Evolutionary conservation across 768 basidiomycete species (phyloP).

Genomic region (Tephrocybe sp.): DNA sequence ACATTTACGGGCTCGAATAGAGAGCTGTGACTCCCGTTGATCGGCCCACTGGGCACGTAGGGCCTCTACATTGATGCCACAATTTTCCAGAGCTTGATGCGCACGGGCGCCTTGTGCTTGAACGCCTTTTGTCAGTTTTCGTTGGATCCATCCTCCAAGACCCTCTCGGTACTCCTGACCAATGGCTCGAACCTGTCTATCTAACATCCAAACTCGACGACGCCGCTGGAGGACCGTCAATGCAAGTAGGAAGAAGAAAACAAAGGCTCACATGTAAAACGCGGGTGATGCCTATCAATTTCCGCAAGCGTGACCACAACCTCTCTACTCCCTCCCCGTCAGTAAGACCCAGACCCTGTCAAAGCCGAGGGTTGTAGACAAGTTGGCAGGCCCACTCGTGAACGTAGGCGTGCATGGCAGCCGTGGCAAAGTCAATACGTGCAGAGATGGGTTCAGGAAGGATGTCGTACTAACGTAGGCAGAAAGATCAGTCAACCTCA

Average conservation of each 20-base stretch:
- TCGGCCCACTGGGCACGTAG: neutral
- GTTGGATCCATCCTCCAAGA: no score
- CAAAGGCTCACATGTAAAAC: conserved; percentile 27
- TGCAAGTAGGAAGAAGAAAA: neutral
- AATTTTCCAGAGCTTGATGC: neutral
- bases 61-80: neutral
- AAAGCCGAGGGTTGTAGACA: conserved; percentile 27
- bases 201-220: neutral
- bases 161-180: no score
- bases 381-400: conserved; percentile 20
- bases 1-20: neutral
- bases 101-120: neutral
- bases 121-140: no score
- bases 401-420: conserved; percentile 37
- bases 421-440: conserved; percentile 23
- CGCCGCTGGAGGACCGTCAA: neutral
- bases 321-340: conserved; percentile 34
- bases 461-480: conserved; percentile 23
- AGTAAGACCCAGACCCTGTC: conserved; percentile 7
- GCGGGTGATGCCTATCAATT: conserved; percentile 33
- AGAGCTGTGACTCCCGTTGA: neutral
- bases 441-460: conserved; percentile 10
- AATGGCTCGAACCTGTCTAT: no score
- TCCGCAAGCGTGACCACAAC: conserved; percentile 32
- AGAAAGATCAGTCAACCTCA: neutral